These are phyloP conservation scores for Phytophthora tentaculata DNA, from an alignment of 352 stramenopile genomes.

Conservation along the genomic window DNA sequence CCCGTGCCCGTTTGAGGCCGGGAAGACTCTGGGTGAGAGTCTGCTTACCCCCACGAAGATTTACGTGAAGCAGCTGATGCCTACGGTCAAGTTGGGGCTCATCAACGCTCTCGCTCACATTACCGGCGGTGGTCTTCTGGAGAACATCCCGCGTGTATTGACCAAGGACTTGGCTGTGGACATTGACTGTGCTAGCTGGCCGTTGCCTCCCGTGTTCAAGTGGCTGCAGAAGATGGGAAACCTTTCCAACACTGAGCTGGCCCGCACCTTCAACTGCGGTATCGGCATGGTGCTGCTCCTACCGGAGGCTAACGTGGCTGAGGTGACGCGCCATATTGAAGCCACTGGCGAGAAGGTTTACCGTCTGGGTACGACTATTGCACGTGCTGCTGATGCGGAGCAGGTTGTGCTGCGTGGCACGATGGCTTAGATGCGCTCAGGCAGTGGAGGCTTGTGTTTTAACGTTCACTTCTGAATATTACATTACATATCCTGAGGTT, in stretches of 20 bases:
- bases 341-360: conserved; percentile 91
- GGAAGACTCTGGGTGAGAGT: conserved; percentile 93
- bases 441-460: conserved; percentile 23
- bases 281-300: conserved; percentile 99
- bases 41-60: conserved; percentile 98
- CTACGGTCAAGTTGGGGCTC: conserved; percentile 75
- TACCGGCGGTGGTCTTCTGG: conserved; percentile 97
- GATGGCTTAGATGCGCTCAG: conserved; percentile 55
- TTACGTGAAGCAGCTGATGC: conserved; percentile 94
- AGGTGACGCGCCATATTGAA: conserved; percentile 86
- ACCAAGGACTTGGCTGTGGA: conserved; percentile 92
- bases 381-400: conserved; percentile 57
- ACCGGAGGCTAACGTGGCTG: conserved; percentile 86
- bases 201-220: conserved; percentile 96
- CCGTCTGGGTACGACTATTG: conserved; percentile 87
- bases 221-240: conserved; percentile 95
- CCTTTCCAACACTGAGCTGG: conserved; percentile 95
- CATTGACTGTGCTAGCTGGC: conserved; percentile 92
- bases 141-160: conserved; percentile 98
- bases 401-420: conserved; percentile 87
- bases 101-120: conserved; percentile 97
- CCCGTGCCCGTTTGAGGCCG: conserved; percentile 75
- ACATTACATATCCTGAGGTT: conserved; percentile 23
- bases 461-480: conserved; percentile 36
- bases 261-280: conserved; percentile 99